phyloP scores from a whole-genome alignment of 768 basidiomycete species.

The Pisolithus orientalis region DNA sequence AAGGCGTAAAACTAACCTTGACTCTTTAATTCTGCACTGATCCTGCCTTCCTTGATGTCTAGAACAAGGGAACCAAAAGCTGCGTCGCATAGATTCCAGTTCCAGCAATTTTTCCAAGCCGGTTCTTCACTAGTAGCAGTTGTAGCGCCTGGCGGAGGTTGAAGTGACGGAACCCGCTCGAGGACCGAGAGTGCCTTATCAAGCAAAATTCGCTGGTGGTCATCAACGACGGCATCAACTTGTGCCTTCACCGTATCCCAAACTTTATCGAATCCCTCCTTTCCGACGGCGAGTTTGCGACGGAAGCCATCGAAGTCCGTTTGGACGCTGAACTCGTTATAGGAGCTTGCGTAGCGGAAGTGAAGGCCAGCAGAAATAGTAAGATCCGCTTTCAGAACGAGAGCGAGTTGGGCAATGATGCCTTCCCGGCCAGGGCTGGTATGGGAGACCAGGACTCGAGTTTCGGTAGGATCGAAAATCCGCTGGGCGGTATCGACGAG shows the following conservation, averaged over 20 bases:
- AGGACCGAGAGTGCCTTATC: constrained; percentile 86
- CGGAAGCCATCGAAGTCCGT: constrained; percentile 84
- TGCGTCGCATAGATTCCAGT: constrained; percentile 97
- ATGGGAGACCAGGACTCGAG: constrained; percentile 88
- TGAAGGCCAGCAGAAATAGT: constrained; percentile 93
- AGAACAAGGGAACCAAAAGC: constrained; percentile 85
- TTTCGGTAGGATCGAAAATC: constrained; percentile 89
- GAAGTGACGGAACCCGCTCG: constrained; percentile 64
- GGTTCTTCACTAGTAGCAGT: constrained; percentile 72
- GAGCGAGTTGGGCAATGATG: constrained; percentile 82
- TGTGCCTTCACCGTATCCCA: constrained; percentile 92
- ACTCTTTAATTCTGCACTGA: constrained; percentile 88
- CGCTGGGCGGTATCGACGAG: constrained; percentile 96
- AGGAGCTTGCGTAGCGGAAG: constrained; percentile 93
- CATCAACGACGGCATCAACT: constrained; percentile 88
- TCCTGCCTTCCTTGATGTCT: constrained; percentile 86
- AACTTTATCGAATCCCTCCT: constrained; percentile 83
- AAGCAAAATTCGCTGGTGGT: constrained; percentile 79
- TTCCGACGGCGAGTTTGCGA: constrained; percentile 69
- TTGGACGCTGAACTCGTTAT: constrained; percentile 96
- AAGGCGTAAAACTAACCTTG: constrained; percentile 55
- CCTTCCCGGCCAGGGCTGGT: constrained; percentile 91
- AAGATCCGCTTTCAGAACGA: constrained; percentile 89
- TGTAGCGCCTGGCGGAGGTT: constrained; percentile 32
- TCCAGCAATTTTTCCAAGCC: constrained; percentile 99